These are phyloP conservation scores for Lachnellula suecica DNA, from an alignment of 2,329 filamentous ascomycete species.

Conservation along the genomic window DNA sequence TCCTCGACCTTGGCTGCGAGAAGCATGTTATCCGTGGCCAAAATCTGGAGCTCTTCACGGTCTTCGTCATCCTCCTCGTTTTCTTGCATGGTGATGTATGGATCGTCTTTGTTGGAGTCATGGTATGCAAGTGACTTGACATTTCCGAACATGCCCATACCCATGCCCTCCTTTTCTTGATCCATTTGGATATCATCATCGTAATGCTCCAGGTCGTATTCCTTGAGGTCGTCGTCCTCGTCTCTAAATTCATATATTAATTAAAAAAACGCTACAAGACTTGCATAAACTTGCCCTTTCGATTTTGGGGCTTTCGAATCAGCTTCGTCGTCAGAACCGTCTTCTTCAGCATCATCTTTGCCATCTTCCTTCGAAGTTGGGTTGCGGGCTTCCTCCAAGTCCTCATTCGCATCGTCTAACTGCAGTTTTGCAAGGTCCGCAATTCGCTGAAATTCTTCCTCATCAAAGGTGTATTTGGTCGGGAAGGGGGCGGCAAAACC, in stretches of 20 bases:
- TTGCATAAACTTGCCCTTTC: conserved; percentile 38
- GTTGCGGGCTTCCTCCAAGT: conserved; percentile 61
- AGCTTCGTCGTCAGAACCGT: conserved; percentile 31
- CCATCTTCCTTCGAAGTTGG: conserved; percentile 30
- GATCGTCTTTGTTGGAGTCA: conserved; percentile 90
- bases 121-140: conserved; percentile 93
- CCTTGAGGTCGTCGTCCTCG: conserved; percentile 85
- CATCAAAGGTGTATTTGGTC: conserved; percentile 56
- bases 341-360: conserved; percentile 38
- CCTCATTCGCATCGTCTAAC: conserved; percentile 86
- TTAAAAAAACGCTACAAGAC: conserved; percentile 19
- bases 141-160: conserved; percentile 92
- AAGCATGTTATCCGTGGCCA: conserved; percentile 89
- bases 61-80: conserved; percentile 71
- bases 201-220: conserved; percentile 96
- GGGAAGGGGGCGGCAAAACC: conserved; percentile 59
- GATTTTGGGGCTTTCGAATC: conserved; percentile 33
- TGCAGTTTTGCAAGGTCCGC: conserved; percentile 59
- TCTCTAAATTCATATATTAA: conserved; percentile 36
- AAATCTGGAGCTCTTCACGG: conserved; percentile 87
- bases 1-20: conserved; percentile 94
- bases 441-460: conserved; percentile 58
- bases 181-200: conserved; percentile 76
- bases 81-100: conserved; percentile 87
- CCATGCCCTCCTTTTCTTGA: conserved; percentile 60